Conservation (phyloP, 2,329 filamentous ascomycete species). For the Alternaria metachromatica region DNA sequence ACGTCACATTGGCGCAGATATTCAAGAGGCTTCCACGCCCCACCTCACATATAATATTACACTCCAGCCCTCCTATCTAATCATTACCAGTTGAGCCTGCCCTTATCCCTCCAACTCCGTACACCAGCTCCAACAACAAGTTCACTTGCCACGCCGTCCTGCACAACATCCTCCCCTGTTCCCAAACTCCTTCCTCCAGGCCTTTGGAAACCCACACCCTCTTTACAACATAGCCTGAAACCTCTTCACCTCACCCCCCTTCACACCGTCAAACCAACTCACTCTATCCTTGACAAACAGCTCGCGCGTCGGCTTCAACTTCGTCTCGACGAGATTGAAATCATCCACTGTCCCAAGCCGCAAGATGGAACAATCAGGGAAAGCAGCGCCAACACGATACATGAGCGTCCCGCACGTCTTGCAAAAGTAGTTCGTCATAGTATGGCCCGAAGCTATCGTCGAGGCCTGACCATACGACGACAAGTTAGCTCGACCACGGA, state of each 20-base stretch:
- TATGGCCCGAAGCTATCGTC: slow-evolving; percentile 7
- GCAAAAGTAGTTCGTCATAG: slow-evolving; percentile 70
- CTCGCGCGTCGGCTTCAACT: slow-evolving; percentile 62
- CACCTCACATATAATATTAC: not conserved
- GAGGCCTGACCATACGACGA: slow-evolving; percentile 51
- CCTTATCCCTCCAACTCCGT: not conserved
- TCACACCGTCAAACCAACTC: slow-evolving; percentile 49
- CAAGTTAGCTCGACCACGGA: slow-evolving; percentile 60
- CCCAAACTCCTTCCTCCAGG: not conserved
- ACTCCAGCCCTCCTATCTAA: not conserved
- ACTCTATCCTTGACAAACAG: slow-evolving; percentile 61
- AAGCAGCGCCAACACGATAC: slow-evolving; percentile 59
- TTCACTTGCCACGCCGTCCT: not conserved
- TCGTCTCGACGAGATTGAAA: slow-evolving; percentile 63
- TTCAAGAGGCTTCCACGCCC: not conserved
- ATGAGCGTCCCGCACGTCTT: slow-evolving; percentile 65
- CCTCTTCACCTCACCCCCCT: slow-evolving; percentile 8
- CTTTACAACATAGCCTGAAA: not conserved
- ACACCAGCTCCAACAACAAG: not conserved
- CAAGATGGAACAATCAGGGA: slow-evolving; percentile 58
- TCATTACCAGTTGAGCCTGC: not conserved
- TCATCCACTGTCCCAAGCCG: slow-evolving; percentile 69
- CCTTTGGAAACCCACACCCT: not conserved
- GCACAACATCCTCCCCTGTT: not conserved
- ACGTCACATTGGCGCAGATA: not conserved